Evolutionary conservation across 108 stramenopile species (phyloP).

Genomic region (Fragilariopsis cylindrus): DNA sequence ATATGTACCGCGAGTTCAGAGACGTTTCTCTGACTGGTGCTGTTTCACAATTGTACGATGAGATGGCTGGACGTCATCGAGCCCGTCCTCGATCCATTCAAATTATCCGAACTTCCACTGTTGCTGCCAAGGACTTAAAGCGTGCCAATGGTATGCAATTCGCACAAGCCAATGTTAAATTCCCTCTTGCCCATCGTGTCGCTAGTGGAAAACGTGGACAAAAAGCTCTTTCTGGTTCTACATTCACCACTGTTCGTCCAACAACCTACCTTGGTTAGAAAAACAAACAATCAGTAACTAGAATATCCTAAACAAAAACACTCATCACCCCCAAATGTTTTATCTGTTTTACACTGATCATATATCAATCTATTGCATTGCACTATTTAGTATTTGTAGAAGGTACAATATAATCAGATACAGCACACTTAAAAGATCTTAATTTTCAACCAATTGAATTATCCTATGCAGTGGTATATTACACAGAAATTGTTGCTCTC

Average conservation of each 20-base stretch:
- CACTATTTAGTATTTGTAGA: background rate
- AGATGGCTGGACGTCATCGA: conserved; percentile 99
- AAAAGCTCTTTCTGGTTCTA: conserved; percentile 77
- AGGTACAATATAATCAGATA: background rate
- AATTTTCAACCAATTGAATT: background rate
- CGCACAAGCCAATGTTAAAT: conserved; percentile 90
- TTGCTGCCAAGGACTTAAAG: conserved; percentile 90
- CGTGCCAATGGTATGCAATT: conserved; percentile 92
- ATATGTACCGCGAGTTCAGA: conserved; percentile 99
- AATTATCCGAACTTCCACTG: conserved; percentile 95
- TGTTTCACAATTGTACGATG: conserved; percentile 97
- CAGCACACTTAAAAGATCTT: background rate
- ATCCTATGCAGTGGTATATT: background rate
- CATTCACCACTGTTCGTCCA: conserved; percentile 81
- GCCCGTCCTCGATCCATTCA: conserved; percentile 98
- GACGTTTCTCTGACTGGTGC: conserved; percentile 95
- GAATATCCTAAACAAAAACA: background rate
- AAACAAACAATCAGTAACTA: background rate
- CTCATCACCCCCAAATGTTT: background rate
- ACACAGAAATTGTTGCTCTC: too few relatives aligned
- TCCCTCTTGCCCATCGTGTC: conserved; percentile 98
- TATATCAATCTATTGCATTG: background rate
- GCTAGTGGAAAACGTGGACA: conserved; percentile 88
- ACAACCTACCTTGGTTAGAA: conserved; percentile 83
- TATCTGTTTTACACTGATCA: background rate